Evolutionary conservation across 2,329 filamentous ascomycete genomes (phyloP).

Genomic region (Orbilia quercus): DNA sequence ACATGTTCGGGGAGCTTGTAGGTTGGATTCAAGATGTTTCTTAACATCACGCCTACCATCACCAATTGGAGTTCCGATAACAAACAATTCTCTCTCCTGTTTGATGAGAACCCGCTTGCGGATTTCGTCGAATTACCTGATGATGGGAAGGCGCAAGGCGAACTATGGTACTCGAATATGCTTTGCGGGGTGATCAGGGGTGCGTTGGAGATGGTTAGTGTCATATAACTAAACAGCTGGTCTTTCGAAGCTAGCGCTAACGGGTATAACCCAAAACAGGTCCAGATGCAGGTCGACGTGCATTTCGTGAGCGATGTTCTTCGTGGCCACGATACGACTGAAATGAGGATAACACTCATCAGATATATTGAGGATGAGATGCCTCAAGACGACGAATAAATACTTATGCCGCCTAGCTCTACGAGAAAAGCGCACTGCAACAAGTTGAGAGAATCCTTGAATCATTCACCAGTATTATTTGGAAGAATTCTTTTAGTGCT

Average conservation of each 20-base stretch:
- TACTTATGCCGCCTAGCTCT: background rate
- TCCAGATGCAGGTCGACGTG: conserved; percentile 97
- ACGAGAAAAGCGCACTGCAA: no score
- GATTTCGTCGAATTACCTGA: conserved; percentile 98
- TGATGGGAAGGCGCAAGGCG: conserved; percentile 92
- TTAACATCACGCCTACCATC: conserved; percentile 92
- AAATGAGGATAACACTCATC: conserved; percentile 92
- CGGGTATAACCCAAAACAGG: conserved; percentile 62
- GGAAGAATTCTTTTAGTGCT: conserved; percentile 58
- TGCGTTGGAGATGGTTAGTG: conserved; percentile 88
- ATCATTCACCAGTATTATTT: background rate
- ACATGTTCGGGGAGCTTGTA: conserved; percentile 63
- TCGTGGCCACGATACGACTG: conserved; percentile 92
- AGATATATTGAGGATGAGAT: conserved; percentile 98
- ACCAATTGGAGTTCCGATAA: conserved; percentile 96
- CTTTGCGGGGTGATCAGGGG: conserved; percentile 91
- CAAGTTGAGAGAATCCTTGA: background rate
- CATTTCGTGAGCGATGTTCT: conserved; percentile 95
- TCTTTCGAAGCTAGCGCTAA: conserved; percentile 1
- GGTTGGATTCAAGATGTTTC: conserved; percentile 99
- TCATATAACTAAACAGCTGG: background rate
- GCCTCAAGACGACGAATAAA: conserved; percentile 92
- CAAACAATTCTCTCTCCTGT: conserved; percentile 94
- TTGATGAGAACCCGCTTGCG: conserved; percentile 95
- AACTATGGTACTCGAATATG: conserved; percentile 98